Base-by-base conservation (phyloP, 83 land plant species). In the Diphasiastrum complanatum region DNA sequence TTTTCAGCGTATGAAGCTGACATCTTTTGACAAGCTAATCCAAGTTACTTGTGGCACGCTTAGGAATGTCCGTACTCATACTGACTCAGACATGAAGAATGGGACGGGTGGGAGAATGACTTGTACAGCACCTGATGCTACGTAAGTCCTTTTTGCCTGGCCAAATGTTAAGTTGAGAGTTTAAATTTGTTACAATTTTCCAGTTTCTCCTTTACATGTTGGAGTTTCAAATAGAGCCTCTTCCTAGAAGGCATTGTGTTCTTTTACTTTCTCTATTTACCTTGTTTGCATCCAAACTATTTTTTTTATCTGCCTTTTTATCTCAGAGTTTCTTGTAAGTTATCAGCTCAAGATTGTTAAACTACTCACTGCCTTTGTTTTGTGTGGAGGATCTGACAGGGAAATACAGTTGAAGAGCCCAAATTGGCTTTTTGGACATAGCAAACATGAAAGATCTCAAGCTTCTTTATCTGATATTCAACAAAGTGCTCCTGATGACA, bases 321-420 rank as follows among this genome's bases (percentile, higher is more conserved):
- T 30, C 31, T 0, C 22, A 18, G 11, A n/a, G n/a, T n/a, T n/a
- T n/a, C n/a, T n/a, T n/a, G n/a, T n/a, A n/a, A n/a, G n/a, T n/a
- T n/a, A n/a, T n/a, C n/a, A n/a, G n/a, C n/a, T n/a, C n/a, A n/a
- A n/a, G n/a, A n/a, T n/a, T n/a, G n/a, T n/a, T n/a, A n/a, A n/a
- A n/a, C n/a, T n/a, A n/a, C n/a, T n/a, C n/a, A n/a, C n/a, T n/a
- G n/a, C n/a, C n/a, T n/a, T n/a, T n/a, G n/a, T n/a, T n/a, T n/a
- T n/a, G n/a, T n/a, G n/a, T n/a, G n/a, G n/a, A n/a, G n/a, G n/a
- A n/a, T n/a, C n/a, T n/a, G 35, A 37, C 73, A 69, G 73, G 49
- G 73, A 69, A 51, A 59, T 69, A 59, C 73, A 69, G 24, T 45
- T 69, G 45, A 69, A 69, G 58, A 69, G 73, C 51, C 73, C 73